Evolutionary conservation across 208 protist species (phyloP), one percentile per base, ranked within the genome.

Genomic region (Trypanosoma conorhini): DNA sequence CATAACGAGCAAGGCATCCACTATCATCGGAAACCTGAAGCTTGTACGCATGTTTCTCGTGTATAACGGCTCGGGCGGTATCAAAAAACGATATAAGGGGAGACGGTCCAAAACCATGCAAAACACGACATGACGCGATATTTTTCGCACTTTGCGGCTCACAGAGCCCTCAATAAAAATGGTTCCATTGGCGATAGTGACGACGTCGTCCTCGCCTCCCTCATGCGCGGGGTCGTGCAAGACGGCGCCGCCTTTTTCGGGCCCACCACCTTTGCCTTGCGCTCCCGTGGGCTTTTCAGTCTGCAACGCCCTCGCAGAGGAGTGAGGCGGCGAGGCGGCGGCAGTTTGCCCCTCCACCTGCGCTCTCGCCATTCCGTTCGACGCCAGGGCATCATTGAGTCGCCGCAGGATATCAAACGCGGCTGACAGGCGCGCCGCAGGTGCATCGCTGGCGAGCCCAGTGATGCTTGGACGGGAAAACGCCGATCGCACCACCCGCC

Each of bases 61-160:
- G 67, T 96, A 92, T 26, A 92, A 48, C 30, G 91, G 91, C 77
- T 96, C 91, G 0, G 91, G 91, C 1, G 91, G 91, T 0, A 96
- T 67, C 46, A 89, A 82, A 61, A 85, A 89, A 22, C 74, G 76
- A 66, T 96, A 96, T 0, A 85, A 81, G 8, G 87, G 87, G 42
- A 93, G 81, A 64, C 77, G 8, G 26, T 72, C 62, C 61, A 71
- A 28, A 55, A 83, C 62, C 77, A 79, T 70, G 63, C 70, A 69
- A 42, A 93, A 17, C 35, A 88, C 70, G 8, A 82, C 62, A 74
- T 89, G 81, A 21, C 87, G 87, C 19, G 71, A 80, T 31, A 90
- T 79, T 63, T 89, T 89, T 69, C 80, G 76, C 13, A 92, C 60
- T 46, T 89, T 89, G n/a, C 70, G 72, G 48, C 78, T 66, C 28